A percentile compares a stretch with the other conserved stretches of the same genome.
Evolutionary conservation across 2,329 filamentous ascomycete genomes (phyloP).

Genomic region (Penicillium sp.): DNA sequence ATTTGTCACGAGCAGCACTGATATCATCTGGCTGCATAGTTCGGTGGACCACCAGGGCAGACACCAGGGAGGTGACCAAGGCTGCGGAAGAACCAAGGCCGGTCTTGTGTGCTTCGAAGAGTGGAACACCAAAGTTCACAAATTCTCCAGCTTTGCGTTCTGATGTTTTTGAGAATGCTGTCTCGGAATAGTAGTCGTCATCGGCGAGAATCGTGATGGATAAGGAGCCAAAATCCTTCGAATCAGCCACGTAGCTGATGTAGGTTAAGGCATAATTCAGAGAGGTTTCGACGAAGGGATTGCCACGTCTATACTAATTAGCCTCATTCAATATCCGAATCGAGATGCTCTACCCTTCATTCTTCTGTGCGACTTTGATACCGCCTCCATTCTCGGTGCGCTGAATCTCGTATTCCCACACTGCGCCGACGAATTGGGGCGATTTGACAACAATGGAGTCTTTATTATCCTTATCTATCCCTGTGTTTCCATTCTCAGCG

Average conservation of each 20-base stretch:
- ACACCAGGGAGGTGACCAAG: slow-evolving; percentile 83
- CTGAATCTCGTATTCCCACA: slow-evolving; percentile 86
- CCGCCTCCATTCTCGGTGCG: slow-evolving; percentile 74
- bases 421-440: slow-evolving; percentile 85
- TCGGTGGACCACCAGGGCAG: slow-evolving; percentile 49
- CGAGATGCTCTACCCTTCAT: slow-evolving; percentile 37
- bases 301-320: slow-evolving; percentile 57
- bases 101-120: slow-evolving; percentile 87
- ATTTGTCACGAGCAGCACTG: slow-evolving; percentile 59
- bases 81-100: slow-evolving; percentile 94
- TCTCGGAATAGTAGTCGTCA: slow-evolving; percentile 93
- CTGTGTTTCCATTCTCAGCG: slow-evolving; percentile 20
- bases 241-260: slow-evolving; percentile 58
- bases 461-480: slow-evolving; percentile 64
- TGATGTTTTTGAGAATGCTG: slow-evolving; percentile 48
- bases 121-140: slow-evolving; percentile 74
- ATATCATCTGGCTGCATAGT: slow-evolving; percentile 50
- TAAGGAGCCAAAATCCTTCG: slow-evolving; percentile 65
- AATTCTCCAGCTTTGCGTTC: slow-evolving; percentile 58
- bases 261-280: slow-evolving; percentile 88
- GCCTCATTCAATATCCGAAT: slow-evolving; percentile 7
- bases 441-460: slow-evolving; percentile 83
- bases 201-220: slow-evolving; percentile 89
- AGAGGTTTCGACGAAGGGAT: slow-evolving; percentile 91
- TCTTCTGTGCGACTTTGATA: slow-evolving; percentile 73